Conservation (phyloP, 352 stramenopile species). For the Globisporangium rhizosaccharum region DNA sequence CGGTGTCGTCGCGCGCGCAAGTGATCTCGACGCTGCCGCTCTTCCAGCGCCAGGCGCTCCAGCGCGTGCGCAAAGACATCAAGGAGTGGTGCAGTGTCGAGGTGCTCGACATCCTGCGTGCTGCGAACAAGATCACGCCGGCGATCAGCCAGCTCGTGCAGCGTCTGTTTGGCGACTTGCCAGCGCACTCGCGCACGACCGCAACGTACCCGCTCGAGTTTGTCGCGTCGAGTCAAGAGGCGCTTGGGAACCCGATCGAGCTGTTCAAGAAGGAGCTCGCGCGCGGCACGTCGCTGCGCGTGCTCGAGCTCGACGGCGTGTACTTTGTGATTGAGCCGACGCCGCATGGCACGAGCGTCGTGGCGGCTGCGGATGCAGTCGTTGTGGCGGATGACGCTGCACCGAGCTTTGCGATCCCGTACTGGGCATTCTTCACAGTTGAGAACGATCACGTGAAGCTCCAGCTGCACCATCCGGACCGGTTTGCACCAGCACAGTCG, state of each 20-base stretch:
- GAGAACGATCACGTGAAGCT: constrained; percentile 43
- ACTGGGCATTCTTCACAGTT: constrained; percentile 77
- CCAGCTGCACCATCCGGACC: constrained; percentile 55
- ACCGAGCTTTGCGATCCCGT: constrained; percentile 48
- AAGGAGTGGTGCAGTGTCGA: constrained; percentile 84
- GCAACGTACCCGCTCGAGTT: constrained; percentile 72
- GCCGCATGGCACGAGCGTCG: neutral
- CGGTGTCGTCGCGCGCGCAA: constrained; percentile 27
- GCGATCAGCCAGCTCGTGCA: constrained; percentile 61
- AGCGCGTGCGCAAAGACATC: constrained; percentile 57
- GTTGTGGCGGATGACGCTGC: neutral
- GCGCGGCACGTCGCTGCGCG: constrained; percentile 30
- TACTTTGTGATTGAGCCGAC: constrained; percentile 62
- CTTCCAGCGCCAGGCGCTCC: constrained; percentile 73
- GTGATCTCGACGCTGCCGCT: constrained; percentile 58
- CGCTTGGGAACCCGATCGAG: constrained; percentile 39
- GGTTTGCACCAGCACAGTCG: constrained; percentile 6
- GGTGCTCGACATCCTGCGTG: constrained; percentile 72
- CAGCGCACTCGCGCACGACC: constrained; percentile 46
- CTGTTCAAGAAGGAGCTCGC: constrained; percentile 63
- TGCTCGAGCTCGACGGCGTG: constrained; percentile 51
- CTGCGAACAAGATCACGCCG: constrained; percentile 57
- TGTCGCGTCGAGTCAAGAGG: constrained; percentile 56
- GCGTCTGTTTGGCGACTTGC: constrained; percentile 68
- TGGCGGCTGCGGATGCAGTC: neutral